These are phyloP conservation scores for Crithidia thermophila DNA, from an alignment of 208 protist genomes.

Conservation along the genomic window DNA sequence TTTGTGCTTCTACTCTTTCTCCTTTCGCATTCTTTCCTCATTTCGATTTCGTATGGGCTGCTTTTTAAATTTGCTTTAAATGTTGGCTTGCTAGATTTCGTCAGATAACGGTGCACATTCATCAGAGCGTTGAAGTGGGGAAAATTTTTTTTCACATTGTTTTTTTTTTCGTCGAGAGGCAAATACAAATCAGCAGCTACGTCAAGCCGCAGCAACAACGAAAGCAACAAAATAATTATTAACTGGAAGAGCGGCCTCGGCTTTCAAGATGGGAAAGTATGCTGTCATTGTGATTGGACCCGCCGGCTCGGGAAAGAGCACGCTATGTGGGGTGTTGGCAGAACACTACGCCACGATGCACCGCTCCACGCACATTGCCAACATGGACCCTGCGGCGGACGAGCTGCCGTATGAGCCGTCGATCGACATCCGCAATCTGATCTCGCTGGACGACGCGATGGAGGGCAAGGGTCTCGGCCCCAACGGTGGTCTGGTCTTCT, in stretches of 20 bases:
- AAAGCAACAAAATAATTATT: no score
- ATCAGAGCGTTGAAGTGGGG: no score
- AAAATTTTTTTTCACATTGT: no score
- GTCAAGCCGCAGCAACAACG: no score
- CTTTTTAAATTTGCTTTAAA: no score
- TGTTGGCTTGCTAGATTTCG: neutral
- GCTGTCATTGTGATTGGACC: conserved; percentile 91
- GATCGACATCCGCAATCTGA: conserved; percentile 96
- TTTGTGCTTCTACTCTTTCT: no score
- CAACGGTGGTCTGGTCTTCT: conserved; percentile 99
- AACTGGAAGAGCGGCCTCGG: no score
- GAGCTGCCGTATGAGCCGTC: conserved; percentile 86
- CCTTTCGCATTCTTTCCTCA: no score
- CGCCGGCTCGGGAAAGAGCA: conserved; percentile 93
- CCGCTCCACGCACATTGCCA: conserved; percentile 95
- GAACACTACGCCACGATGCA: conserved; percentile 89
- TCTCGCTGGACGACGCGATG: conserved; percentile 95
- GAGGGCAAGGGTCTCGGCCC: conserved; percentile 95
- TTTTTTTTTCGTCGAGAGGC: no score
- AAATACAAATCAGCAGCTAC: no score
- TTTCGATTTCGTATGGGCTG: no score
- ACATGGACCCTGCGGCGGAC: conserved; percentile 99
- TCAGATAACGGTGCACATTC: no score
- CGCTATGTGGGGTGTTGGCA: conserved; percentile 77
- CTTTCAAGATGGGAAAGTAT: conserved; percentile 94